Evolutionary conservation across 2,329 filamentous ascomycete species (phyloP), one percentile per base, ranked within the genome.

Genomic region (Aspergillus persii): DNA sequence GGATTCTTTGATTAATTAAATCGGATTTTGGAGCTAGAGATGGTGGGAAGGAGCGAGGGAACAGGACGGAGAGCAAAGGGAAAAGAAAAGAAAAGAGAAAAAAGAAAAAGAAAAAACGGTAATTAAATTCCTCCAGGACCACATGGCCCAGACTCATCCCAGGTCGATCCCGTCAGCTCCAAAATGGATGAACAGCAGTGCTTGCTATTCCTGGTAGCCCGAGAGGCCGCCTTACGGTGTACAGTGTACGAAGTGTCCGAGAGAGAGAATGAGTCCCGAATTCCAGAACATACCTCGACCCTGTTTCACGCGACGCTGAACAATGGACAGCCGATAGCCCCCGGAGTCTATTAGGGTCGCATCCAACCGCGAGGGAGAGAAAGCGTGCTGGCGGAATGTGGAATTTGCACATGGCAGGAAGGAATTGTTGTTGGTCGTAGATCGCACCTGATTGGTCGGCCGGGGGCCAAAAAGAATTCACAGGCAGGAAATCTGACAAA

Each of bases 61-160:
- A 23, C 18, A 23, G 18, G 18, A 23, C 18, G 2, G 18, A 23
- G 18, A 23, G 18, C 1, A 23, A 23, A 23, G 18, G 18, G 18
- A 23, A 23, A 23, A 23, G 18, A 23, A 23, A 23, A 23, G 18
- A 23, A 23, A 23, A 23, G 18, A 23, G 2, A 23, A 2, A 23
- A 56, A 23, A 15, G 36, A 8, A 18, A 26, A 30, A 26, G n/a
- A 3, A 39, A 47, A 47, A 47, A 57, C 4, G 2, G 12, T 47
- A 47, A 47, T 47, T 47, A 47, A 47, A 47, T 47, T 47, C 11
- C 23, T 47, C 44, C 44, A 36, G 39, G 48, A 51, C 27, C 33
- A 56, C 57, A 49, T 56, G 53, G 53, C 53, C 36, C 44, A 49
- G 53, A 55, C n/a, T 55, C 44, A 33, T 47, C 29, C 53, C 53